Evolutionary conservation across 768 basidiomycete genomes (phyloP).

Genomic region (Clitopilus hobsonii): DNA sequence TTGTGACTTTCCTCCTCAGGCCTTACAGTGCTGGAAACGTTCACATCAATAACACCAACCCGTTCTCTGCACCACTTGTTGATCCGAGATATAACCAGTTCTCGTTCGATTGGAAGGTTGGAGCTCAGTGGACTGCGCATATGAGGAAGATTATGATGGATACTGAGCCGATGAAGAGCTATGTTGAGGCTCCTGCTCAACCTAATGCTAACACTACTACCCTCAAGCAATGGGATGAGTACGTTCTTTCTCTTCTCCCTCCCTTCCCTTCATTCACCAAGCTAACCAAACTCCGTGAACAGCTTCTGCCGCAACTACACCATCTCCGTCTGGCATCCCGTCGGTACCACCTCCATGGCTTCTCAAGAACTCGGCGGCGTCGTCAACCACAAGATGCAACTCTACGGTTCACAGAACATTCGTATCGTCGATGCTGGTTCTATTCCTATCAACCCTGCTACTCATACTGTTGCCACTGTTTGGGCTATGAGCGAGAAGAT

Average conservation of each 20-base stretch:
- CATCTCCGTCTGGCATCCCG: constrained; percentile 22
- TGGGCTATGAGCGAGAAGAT: background rate
- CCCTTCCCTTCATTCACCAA: background rate
- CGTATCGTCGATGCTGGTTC: constrained; percentile 26
- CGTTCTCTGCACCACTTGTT: constrained; percentile 10
- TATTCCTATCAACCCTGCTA: background rate
- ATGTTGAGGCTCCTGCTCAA: constrained; percentile 6
- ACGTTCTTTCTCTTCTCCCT: background rate
- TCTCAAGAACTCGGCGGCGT: constrained; percentile 24
- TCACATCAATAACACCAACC: constrained; percentile 16
- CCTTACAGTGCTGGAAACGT: constrained; percentile 13
- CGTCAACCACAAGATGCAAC: constrained; percentile 17
- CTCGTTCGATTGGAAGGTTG: constrained; percentile 12
- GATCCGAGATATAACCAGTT: constrained; percentile 14
- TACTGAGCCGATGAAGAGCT: constrained; percentile 8
- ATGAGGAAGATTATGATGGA: constrained; percentile 5
- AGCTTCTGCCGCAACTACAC: constrained; percentile 13
- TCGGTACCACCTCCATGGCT: constrained; percentile 26
- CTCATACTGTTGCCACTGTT: background rate
- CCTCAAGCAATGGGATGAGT: constrained; percentile 13
- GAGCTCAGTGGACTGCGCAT: constrained; percentile 5
- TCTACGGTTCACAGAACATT: constrained; percentile 23
- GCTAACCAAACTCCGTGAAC: background rate
- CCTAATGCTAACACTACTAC: constrained; percentile 8
- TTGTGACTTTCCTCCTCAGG: constrained; percentile 10